Base-by-base conservation (phyloP, 352 stramenopile genomes). In the Paralagenidium karlingii region DNA sequence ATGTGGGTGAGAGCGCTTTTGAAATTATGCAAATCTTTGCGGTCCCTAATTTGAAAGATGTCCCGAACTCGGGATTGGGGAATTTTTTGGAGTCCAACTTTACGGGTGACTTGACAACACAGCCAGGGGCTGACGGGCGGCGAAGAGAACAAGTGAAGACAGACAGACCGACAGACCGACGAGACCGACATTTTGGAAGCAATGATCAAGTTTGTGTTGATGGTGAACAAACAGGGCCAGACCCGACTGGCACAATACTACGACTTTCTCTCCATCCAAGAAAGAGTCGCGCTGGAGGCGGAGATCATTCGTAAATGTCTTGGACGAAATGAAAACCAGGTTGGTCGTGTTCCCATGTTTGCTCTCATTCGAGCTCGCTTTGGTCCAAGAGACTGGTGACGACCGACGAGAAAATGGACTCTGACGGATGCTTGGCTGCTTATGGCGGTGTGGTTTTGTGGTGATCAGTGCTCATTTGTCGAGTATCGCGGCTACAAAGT, bases 181-280 rank as follows among this genome's bases (percentile, higher is more conserved):
- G 11, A 27, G 16, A 15, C 27, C 9, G 65, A n/a, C n/a, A 36
- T 36, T 36, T 16, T 36, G 7, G 7, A 16, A 7, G 22, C 19
- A 39, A 96, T 96, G 85, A 95, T 97, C 54, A 94, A 96, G 68
- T 96, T 96, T 55, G 77, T 96, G 40, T 53, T 96, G 32, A 95
- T 97, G 85, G 91, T 98, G 43, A 98, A 99, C 68, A 99, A 99
- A 71, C 95, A 99, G 62, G 96, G 96, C 30, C 96, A 99, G 73
- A 99, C 96, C 37, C 85, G 96, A n/a, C 77, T 99, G 38, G 96
- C 95, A 6, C 95, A 96, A 43, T 99, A 99, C 68, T 99, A 99
- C 58, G 93, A 99, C 76, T 99, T 97, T 76, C 79, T 99, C 40
- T 86, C 88, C 24, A 98, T 99, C 65, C 87, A 97, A 45, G 95